Percentiles rank a stretch among this genome's conserved stretches.
phyloP scores from a whole-genome alignment of 805 yeast genomes.

The Alloascoidea africana region DNA sequence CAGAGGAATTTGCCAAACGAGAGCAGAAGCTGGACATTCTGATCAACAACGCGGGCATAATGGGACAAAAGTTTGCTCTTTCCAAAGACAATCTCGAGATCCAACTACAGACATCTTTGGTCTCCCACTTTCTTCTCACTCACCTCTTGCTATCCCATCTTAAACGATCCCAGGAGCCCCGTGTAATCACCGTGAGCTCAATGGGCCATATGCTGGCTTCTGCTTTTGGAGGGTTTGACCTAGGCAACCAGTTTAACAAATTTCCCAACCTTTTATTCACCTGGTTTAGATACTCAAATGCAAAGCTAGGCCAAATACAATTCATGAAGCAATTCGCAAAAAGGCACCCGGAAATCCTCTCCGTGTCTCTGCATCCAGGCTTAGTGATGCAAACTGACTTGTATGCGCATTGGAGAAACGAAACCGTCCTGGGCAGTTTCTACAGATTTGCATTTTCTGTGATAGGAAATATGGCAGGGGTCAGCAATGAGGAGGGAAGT shows the following conservation, averaged over 20 bases:
- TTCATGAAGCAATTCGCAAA: constrained; percentile 47
- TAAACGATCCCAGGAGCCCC: constrained; percentile 24
- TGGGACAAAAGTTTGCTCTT: constrained; percentile 51
- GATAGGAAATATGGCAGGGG: constrained; percentile 57
- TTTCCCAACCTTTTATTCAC: constrained; percentile 57
- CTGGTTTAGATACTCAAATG: constrained; percentile 64
- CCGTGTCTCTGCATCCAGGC: constrained; percentile 69
- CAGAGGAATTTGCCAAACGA: constrained; percentile 6
- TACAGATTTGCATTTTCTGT: constrained; percentile 61
- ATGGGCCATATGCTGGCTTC: constrained; percentile 44
- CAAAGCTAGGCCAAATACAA: constrained; percentile 70
- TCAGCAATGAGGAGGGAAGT: constrained; percentile 57
- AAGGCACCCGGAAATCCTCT: constrained; percentile 48
- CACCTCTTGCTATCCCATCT: constrained; percentile 39
- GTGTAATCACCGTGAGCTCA: constrained; percentile 51
- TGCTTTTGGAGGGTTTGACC: constrained; percentile 29
- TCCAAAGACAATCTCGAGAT: constrained; percentile 65
- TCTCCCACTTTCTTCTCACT: constrained; percentile 60
- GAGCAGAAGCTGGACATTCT: constrained; percentile 35
- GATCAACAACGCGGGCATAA: constrained; percentile 68
- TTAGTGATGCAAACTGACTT: constrained; percentile 70
- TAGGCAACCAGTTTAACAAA: constrained; percentile 35
- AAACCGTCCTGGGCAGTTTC: constrained; percentile 62
- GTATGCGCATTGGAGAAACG: constrained; percentile 61
- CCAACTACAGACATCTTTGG: constrained; percentile 65